These are phyloP conservation scores for Ministeria vibrans DNA, from an alignment of 78 protist species.

Conservation along the genomic window DNA sequence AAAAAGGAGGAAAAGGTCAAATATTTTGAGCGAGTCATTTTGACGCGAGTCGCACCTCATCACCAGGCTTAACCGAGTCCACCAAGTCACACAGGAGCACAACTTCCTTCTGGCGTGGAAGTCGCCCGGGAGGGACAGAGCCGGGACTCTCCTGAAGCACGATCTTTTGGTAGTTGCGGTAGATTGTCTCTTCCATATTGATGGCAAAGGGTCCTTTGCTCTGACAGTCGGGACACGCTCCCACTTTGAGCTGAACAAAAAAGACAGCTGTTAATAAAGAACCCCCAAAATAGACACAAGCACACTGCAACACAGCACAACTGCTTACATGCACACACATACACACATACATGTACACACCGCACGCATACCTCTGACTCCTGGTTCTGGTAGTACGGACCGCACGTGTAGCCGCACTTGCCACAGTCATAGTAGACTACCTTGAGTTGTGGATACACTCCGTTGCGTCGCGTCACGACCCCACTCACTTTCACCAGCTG, in stretches of 20 bases:
- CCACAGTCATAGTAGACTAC: slow-evolving; percentile 74
- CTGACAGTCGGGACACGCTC: slow-evolving; percentile 69
- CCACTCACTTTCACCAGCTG: slow-evolving; percentile 81
- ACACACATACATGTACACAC: neutral
- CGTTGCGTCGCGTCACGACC: slow-evolving; percentile 93
- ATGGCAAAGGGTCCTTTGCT: slow-evolving; percentile 80
- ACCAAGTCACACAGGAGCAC: slow-evolving; percentile 84
- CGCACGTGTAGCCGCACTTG: slow-evolving; percentile 66
- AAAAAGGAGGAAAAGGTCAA: too few species aligned
- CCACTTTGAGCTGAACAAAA: neutral
- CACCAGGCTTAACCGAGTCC: slow-evolving; percentile 64
- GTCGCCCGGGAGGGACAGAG: slow-evolving; percentile 97
- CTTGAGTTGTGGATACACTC: slow-evolving; percentile 90
- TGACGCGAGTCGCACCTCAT: too few species aligned
- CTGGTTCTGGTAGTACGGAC: slow-evolving; percentile 63
- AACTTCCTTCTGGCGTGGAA: slow-evolving; percentile 94
- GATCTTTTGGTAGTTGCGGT: slow-evolving; percentile 90
- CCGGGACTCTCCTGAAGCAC: slow-evolving; percentile 97
- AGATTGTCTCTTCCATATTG: slow-evolving; percentile 77
- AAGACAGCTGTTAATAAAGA: neutral
- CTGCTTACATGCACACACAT: too few species aligned
- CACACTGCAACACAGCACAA: neutral
- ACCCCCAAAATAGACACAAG: neutral
- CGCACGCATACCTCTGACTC: neutral
- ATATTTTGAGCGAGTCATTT: too few species aligned